A percentile compares a stretch with the other conserved stretches of the same genome.
These are phyloP conservation scores for Pseudopyricularia cyperi DNA, from an alignment of 2,329 filamentous ascomycete genomes.

Conservation along the genomic window DNA sequence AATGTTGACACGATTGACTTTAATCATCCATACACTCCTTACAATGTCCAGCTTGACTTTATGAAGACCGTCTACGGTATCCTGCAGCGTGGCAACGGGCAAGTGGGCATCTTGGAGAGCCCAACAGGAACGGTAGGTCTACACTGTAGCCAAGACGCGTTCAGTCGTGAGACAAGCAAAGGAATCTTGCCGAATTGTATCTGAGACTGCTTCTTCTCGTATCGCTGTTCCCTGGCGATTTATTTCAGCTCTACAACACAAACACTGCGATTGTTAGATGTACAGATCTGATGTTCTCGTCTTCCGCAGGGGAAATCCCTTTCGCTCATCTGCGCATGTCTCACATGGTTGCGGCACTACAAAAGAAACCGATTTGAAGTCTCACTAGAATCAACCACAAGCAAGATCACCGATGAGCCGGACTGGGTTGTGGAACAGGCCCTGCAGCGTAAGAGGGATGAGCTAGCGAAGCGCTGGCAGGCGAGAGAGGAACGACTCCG, in stretches of 20 bases:
- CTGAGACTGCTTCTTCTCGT: not conserved
- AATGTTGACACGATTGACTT: conserved; percentile 38
- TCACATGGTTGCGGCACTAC: conserved; percentile 83
- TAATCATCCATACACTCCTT: conserved; percentile 77
- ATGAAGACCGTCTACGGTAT: conserved; percentile 75
- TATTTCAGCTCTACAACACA: not conserved
- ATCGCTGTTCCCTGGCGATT: not conserved
- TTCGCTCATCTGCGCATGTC: conserved; percentile 74
- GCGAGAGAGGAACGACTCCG: conserved; percentile 63
- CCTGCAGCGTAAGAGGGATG: conserved; percentile 51
- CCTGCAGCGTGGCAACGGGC: conserved; percentile 55
- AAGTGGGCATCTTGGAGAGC: conserved; percentile 81
- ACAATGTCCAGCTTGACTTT: conserved; percentile 76
- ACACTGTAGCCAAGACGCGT: not conserved
- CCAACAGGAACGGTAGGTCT: conserved; percentile 62
- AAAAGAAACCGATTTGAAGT: conserved; percentile 49
- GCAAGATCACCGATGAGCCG: conserved; percentile 52
- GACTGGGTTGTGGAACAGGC: conserved; percentile 77
- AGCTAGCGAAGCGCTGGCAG: conserved; percentile 52
- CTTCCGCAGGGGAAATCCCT: conserved; percentile 64
- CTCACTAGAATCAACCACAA: conserved; percentile 29
- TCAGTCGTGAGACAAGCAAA: not conserved
- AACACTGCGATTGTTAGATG: not conserved
- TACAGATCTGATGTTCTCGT: not conserved
- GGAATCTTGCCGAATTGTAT: not conserved